Evolutionary conservation across 352 stramenopile genomes (phyloP), one percentile per base, ranked within the genome.

Genomic region (Phytophthora cactorum): DNA sequence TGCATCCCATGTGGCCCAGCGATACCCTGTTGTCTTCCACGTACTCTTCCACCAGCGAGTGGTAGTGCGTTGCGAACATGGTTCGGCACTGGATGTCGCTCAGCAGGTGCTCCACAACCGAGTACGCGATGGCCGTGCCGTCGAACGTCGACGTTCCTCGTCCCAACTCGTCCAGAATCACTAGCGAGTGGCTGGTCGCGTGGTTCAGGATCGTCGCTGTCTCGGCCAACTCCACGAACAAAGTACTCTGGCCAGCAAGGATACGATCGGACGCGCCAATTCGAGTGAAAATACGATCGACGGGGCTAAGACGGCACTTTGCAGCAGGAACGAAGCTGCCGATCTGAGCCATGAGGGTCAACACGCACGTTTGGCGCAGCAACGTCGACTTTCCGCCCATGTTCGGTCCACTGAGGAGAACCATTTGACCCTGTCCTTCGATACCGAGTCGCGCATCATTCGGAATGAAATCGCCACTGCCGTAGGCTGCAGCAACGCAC

Each of bases 211-310:
- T 99, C 45, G 97, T 97, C 17, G 98, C 95, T 22, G 98, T 99
- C 80, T 99, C 98, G 0, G 97, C 91, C 14, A 99, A 78, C 81
- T 99, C 98, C 0, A 99, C 97, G 73, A 98, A 99, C 53, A 99
- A 98, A n/a, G 98, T 99, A 77, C 94, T 99, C 68, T 99, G 97
- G 1, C 98, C 98, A 7, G 96, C 86, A 32, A 99, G 86, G 57
- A 99, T 99, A 41, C 96, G 86, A 74, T 99, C 98, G 7, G 90
- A 98, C 1, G 98, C 98, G 38, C 98, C 98, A 43, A 99, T 96
- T n/a, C 98, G 91, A 17, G 98, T 99, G 74, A 99, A 99, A 54
- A 99, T 99, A 14, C 98, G 94, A 77, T 99, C 98, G 2, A 99
- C 89, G 0, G 97, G 98, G 44, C 92, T 99, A 43, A 99, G 73